A percentile compares a stretch with the other conserved stretches of the same genome.
phyloP scores from a whole-genome alignment of 352 stramenopile genomes.

The Globisporangium echinulatum region DNA sequence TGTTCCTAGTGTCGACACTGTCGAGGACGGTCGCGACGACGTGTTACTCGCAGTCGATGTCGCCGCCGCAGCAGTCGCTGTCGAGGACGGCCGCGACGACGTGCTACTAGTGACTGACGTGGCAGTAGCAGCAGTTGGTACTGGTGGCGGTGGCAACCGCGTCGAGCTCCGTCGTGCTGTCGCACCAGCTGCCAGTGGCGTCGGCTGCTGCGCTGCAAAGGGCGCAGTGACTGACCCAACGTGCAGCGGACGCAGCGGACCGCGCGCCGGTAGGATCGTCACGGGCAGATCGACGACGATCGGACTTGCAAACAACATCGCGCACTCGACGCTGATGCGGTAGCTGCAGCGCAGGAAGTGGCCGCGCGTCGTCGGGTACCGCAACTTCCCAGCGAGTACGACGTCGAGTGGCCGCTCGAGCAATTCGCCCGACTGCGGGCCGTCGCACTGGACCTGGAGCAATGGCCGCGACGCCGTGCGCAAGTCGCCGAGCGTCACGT shows the following conservation, averaged over 20 bases:
- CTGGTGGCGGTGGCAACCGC: background rate
- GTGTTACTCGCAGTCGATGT: too few species aligned
- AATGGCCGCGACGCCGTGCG: constrained; percentile 37
- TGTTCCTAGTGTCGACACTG: too few species aligned
- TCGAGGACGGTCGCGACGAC: too few species aligned
- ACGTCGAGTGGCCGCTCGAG: constrained; percentile 58
- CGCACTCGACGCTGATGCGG: constrained; percentile 52
- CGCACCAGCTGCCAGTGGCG: background rate
- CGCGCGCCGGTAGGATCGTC: constrained; percentile 18
- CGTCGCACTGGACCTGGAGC: constrained; percentile 46
- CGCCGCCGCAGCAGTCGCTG: too few species aligned
- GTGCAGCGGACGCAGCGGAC: constrained; percentile 8
- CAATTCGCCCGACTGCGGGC: constrained; percentile 38
- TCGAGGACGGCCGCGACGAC: too few species aligned
- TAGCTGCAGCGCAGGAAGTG: constrained; percentile 61
- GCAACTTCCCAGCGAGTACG: constrained; percentile 40
- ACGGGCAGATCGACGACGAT: constrained; percentile 34
- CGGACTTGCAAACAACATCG: constrained; percentile 22
- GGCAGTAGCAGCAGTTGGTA: background rate
- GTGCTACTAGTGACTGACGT: too few species aligned
- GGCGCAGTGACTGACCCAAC: background rate
- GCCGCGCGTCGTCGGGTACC: constrained; percentile 45
- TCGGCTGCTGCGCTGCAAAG: background rate
- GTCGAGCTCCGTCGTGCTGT: background rate
- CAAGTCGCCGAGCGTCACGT: constrained; percentile 42